These are phyloP conservation scores for Phlebiopsis flavidoalba DNA, from an alignment of 768 basidiomycete species.

Conservation along the genomic window DNA sequence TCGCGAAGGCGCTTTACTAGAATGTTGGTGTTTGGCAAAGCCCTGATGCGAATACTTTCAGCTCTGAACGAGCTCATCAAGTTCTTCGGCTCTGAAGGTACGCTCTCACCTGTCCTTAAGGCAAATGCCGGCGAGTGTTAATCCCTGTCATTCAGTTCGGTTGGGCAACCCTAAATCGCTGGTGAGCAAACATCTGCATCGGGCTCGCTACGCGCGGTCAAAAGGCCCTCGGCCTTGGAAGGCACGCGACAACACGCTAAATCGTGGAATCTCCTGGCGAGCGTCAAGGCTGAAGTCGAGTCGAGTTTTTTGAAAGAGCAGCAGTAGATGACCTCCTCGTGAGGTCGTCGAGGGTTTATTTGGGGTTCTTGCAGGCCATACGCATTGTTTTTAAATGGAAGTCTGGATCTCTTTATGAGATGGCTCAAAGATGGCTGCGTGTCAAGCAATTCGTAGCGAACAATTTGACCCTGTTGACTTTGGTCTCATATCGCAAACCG, in stretches of 20 bases:
- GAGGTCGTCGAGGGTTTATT: not conserved
- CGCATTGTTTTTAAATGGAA: no score
- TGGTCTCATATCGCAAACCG: no score
- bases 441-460: no score
- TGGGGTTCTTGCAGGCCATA: not conserved
- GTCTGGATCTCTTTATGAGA: no score
- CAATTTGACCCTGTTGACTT: no score
- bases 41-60: slow-evolving; percentile 36
- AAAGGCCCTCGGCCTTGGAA: slow-evolving; percentile 42
- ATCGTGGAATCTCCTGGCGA: slow-evolving; percentile 40
- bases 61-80: slow-evolving; percentile 34
- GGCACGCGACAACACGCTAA: slow-evolving; percentile 31
- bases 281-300: slow-evolving; percentile 36
- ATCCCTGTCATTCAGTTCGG: slow-evolving; percentile 14
- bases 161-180: slow-evolving; percentile 3
- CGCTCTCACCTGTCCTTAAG: slow-evolving; percentile 6
- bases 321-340: not conserved
- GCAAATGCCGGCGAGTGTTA: not conserved
- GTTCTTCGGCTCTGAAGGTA: slow-evolving; percentile 37
- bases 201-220: slow-evolving; percentile 20
- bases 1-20: slow-evolving; percentile 27
- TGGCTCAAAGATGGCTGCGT: no score
- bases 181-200: slow-evolving; percentile 12
- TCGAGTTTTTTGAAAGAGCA: slow-evolving; percentile 15
- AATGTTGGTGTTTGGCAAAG: slow-evolving; percentile 23